A percentile compares a stretch with the other conserved stretches of the same genome.
phyloP scores from a whole-genome alignment of 2,329 filamentous ascomycete genomes.

The Monosporascus ibericus region DNA sequence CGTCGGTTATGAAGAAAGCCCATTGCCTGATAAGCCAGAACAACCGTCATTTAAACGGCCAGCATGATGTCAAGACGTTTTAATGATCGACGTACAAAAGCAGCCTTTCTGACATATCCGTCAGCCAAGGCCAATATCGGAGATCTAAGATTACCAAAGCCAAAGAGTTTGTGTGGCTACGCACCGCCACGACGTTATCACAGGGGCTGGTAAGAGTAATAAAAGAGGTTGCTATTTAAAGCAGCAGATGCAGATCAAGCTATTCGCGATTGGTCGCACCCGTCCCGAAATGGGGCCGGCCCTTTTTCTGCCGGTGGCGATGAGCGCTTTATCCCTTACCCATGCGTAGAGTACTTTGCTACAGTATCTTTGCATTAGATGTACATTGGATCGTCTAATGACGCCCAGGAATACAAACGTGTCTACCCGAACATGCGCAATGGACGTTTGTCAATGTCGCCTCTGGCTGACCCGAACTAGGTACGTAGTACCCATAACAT shows the following conservation, averaged over 20 bases:
- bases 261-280: not conserved
- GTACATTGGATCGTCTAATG: no score
- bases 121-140: not conserved
- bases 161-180: not conserved
- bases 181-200: not conserved
- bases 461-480: no score
- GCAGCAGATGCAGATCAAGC: not conserved
- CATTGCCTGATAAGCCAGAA: no score
- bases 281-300: not conserved
- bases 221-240: not conserved
- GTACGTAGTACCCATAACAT: no score
- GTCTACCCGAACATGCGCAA: no score
- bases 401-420: no score
- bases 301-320: not conserved
- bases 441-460: no score
- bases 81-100: not conserved
- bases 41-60: no score
- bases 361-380: not conserved
- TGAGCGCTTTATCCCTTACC: not conserved
- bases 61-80: not conserved
- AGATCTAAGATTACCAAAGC: not conserved
- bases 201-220: no score
- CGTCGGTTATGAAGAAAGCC: no score
- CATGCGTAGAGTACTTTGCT: not conserved
- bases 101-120: no score